Conservation (phyloP, 2,329 filamentous ascomycete species). For the Aspergillus udagawae region DNA sequence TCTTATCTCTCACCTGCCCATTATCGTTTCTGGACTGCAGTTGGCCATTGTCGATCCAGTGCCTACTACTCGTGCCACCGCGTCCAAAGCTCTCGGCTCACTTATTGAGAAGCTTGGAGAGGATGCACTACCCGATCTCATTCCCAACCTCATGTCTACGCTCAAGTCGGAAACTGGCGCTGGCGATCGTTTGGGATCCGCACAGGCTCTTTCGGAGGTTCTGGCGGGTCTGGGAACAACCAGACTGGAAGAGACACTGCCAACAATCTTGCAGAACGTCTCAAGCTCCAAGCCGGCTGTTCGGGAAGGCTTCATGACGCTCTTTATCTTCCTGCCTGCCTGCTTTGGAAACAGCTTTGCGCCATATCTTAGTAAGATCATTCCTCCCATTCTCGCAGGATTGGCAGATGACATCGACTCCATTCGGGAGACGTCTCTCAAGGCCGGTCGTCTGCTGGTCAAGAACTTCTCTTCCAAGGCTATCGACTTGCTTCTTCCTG, state of each 20-base stretch:
- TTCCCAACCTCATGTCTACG: constrained; percentile 94
- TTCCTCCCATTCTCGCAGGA: constrained; percentile 89
- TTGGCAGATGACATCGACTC: constrained; percentile 94
- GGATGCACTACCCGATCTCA: constrained; percentile 92
- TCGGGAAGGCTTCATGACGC: constrained; percentile 97
- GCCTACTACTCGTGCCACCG: constrained; percentile 90
- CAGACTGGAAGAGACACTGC: constrained; percentile 89
- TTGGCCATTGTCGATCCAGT: constrained; percentile 90
- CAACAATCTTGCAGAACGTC: constrained; percentile 94
- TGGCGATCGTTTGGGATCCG: constrained; percentile 90
- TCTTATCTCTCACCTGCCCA: constrained; percentile 81
- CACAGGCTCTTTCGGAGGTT: constrained; percentile 93
- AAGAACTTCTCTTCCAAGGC: constrained; percentile 97
- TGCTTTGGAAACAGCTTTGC: constrained; percentile 99
- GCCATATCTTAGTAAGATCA: constrained; percentile 90
- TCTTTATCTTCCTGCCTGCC: constrained; percentile 98
- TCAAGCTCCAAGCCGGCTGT: constrained; percentile 85
- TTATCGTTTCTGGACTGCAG: constrained; percentile 86
- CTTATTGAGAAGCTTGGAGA: constrained; percentile 98
- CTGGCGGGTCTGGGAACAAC: constrained; percentile 90
- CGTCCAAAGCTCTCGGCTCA: constrained; percentile 90
- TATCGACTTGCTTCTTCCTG: constrained; percentile 88
- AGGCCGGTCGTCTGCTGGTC: constrained; percentile 87
- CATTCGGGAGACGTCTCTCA: constrained; percentile 92
- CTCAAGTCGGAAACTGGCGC: constrained; percentile 96